A percentile compares a stretch with the other conserved stretches of the same genome.
Evolutionary conservation across 139 green algal species (phyloP).

Genomic region (Chlamydomonas sphaeroides): DNA sequence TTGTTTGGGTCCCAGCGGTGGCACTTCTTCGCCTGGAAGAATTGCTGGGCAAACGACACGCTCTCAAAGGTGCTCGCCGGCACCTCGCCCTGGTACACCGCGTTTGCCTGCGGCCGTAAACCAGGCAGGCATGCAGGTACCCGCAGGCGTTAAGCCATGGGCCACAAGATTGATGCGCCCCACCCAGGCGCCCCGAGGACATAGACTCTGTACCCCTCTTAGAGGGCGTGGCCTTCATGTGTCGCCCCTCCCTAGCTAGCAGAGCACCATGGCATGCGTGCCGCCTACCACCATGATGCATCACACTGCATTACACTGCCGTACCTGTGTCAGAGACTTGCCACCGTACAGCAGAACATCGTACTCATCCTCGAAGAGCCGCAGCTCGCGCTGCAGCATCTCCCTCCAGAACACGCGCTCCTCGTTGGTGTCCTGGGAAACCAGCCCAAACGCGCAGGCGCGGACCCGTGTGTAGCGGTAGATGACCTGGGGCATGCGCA

Average conservation of each 20-base stretch:
- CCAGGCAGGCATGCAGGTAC: background rate
- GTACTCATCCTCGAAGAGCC: constrained; percentile 18
- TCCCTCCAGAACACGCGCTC: background rate
- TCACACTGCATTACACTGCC: no score
- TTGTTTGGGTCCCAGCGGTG: constrained; percentile 21
- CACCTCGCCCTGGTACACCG: constrained; percentile 8
- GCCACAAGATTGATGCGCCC: no score
- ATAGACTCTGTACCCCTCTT: no score
- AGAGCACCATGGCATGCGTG: no score
- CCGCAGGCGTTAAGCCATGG: background rate
- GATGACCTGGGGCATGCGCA: no score
- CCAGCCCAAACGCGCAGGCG: no score
- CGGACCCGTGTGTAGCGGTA: no score
- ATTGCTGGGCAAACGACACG: background rate
- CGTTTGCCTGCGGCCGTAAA: constrained; percentile 12
- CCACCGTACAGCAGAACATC: constrained; percentile 28
- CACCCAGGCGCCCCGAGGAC: no score
- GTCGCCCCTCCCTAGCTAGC: no score
- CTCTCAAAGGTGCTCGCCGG: constrained; percentile 30
- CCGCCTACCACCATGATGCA: no score
- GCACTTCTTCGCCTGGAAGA: constrained; percentile 28
- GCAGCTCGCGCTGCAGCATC: constrained; percentile 5
- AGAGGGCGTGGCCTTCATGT: no score
- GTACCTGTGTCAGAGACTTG: constrained; percentile 7
- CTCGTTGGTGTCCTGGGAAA: no score